Conservation (phyloP, 345 rosid genomes). For the Conringia planisiliqua region DNA sequence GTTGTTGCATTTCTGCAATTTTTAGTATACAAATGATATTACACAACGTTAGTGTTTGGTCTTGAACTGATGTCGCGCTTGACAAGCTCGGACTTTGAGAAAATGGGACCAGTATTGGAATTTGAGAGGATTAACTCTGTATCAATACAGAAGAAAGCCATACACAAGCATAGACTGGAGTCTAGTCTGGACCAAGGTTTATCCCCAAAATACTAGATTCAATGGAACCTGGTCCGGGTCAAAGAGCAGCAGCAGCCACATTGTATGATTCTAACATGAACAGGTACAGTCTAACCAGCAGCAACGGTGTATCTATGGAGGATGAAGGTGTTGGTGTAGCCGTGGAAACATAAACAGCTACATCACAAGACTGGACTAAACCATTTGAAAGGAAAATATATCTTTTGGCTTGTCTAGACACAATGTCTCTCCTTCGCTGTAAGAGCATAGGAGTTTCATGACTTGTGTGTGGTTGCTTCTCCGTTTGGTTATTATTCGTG, state of each 20-base stretch:
- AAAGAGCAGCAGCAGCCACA: conserved; percentile 20
- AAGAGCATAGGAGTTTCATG: conserved; percentile 47
- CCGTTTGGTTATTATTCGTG: neutral
- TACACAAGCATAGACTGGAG: conserved; percentile 82
- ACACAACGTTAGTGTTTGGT: neutral
- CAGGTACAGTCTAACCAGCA: conserved; percentile 36
- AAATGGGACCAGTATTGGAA: neutral
- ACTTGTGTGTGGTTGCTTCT: conserved; percentile 42
- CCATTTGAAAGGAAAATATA: conserved; percentile 86
- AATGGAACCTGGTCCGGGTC: conserved; percentile 46
- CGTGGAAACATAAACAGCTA: conserved; percentile 42
- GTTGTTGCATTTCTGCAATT: neutral
- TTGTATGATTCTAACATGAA: conserved; percentile 39
- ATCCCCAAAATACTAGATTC: conserved; percentile 39
- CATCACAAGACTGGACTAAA: conserved; percentile 73
- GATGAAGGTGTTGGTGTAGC: conserved; percentile 33
- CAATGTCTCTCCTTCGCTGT: conserved; percentile 78
- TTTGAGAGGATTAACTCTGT: neutral
- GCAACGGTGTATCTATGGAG: conserved; percentile 38
- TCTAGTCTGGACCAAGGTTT: conserved; percentile 59
- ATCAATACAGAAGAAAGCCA: neutral
- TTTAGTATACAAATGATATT: neutral
- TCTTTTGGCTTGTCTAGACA: conserved; percentile 82
- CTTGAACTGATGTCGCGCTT: neutral
- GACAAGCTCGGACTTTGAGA: neutral